A percentile compares a stretch with the other conserved stretches of the same genome.
These are phyloP conservation scores for Zygosaccharomyces gambellarensis DNA, from an alignment of 805 yeast genomes.

Conservation along the genomic window DNA sequence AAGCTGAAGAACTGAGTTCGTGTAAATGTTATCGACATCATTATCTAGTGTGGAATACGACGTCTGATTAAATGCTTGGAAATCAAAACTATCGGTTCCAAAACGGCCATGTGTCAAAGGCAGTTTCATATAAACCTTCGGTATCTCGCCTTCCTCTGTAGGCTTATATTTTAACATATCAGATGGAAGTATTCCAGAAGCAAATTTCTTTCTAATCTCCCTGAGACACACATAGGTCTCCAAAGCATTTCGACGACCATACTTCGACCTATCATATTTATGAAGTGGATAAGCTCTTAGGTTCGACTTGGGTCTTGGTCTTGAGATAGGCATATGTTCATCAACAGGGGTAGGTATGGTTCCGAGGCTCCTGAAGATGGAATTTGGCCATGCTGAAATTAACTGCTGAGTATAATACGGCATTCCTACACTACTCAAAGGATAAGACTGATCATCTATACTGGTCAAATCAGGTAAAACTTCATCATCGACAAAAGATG, in stretches of 20 bases:
- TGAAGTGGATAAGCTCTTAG: slow-evolving; percentile 37
- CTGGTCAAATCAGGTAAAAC: slow-evolving; percentile 24
- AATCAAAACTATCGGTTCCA: slow-evolving; percentile 93
- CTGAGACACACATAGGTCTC: slow-evolving; percentile 40
- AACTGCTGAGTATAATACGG: slow-evolving; percentile 78
- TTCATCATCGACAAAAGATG: slow-evolving; percentile 42
- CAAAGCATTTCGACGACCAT: slow-evolving; percentile 52
- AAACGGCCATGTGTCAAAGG: slow-evolving; percentile 80
- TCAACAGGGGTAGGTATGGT: slow-evolving; percentile 54
- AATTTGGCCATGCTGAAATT: slow-evolving; percentile 74
- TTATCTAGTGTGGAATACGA: slow-evolving; percentile 81
- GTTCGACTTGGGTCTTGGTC: slow-evolving; percentile 11
- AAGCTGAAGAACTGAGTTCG: slow-evolving; percentile 74
- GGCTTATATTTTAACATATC: slow-evolving; percentile 23
- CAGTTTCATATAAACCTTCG: slow-evolving; percentile 69
- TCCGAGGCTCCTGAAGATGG: slow-evolving; percentile 57
- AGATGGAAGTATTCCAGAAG: slow-evolving; percentile 18
- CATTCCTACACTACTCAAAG: slow-evolving; percentile 73
- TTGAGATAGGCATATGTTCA: slow-evolving; percentile 31
- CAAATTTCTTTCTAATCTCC: slow-evolving; percentile 25
- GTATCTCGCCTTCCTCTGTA: slow-evolving; percentile 42
- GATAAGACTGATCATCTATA: slow-evolving; percentile 44
- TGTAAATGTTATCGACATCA: slow-evolving; percentile 70
- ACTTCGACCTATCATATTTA: slow-evolving; percentile 52
- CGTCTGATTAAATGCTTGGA: slow-evolving; percentile 75